Evolutionary conservation across 305 asterid species (phyloP).

Genomic region (Fraxinus floribunda): DNA sequence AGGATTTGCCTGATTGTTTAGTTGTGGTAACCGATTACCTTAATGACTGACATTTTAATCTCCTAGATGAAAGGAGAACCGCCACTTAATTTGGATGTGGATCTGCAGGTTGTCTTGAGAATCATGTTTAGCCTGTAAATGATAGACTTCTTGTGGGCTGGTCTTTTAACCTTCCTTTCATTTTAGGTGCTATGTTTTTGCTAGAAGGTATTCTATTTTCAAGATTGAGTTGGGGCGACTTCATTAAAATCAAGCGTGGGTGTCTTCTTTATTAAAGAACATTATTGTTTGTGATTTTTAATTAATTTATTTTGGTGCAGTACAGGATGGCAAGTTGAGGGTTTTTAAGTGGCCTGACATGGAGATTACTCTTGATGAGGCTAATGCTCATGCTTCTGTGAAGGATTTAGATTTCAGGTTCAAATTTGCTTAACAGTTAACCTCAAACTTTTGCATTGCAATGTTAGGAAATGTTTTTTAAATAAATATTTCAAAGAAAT

Average conservation of each 20-base stretch:
- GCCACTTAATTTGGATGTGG: constrained; percentile 2
- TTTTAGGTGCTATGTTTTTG: neutral
- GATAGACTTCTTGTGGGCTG: neutral
- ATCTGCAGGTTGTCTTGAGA: neutral
- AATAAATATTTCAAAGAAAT: neutral
- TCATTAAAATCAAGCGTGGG: neutral
- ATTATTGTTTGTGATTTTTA: constrained; percentile 4
- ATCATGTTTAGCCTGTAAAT: neutral
- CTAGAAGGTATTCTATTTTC: neutral
- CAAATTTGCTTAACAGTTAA: neutral
- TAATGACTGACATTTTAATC: neutral
- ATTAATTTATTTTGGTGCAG: constrained; percentile 46
- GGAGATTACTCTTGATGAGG: constrained; percentile 62
- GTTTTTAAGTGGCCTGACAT: constrained; percentile 85
- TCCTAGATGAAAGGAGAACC: neutral
- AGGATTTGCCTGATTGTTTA: neutral
- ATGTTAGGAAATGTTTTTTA: constrained; percentile 11
- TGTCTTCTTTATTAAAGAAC: constrained; percentile 13
- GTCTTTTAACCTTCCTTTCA: neutral
- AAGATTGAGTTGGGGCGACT: neutral
- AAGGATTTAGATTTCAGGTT: constrained; percentile 95
- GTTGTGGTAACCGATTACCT: neutral
- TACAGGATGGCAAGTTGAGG: constrained; percentile 92
- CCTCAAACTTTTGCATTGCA: constrained; percentile 3
- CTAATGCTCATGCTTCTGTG: constrained; percentile 66